phyloP scores from a whole-genome alignment of 768 basidiomycete genomes.

The Amanita phalloides region DNA sequence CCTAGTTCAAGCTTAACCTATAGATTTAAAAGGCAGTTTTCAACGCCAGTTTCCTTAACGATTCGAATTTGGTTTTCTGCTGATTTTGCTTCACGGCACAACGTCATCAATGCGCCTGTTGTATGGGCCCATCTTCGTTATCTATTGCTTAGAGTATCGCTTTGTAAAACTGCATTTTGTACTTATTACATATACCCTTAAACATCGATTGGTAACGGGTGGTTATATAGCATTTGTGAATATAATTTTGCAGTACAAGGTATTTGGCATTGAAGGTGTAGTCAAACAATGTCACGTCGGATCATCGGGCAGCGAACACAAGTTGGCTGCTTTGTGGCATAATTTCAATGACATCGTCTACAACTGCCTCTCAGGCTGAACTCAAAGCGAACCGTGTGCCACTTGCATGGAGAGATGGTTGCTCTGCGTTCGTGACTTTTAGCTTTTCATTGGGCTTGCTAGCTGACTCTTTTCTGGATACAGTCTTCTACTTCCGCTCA shows the following conservation, averaged over 20 bases:
- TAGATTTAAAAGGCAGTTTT: background rate
- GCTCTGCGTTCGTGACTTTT: constrained; percentile 68
- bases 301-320: background rate
- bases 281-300: background rate
- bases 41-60: background rate
- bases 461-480: background rate
- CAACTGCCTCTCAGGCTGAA: constrained; percentile 75
- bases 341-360: constrained; percentile 50
- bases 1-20: background rate
- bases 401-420: constrained; percentile 79
- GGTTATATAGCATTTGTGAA: background rate
- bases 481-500: constrained; percentile 81
- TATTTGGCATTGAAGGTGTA: background rate
- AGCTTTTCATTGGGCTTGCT: background rate
- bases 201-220: background rate
- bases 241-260: background rate
- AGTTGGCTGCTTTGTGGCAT: background rate
- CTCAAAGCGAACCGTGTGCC: constrained; percentile 70
- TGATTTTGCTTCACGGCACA: background rate
- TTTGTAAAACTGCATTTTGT: background rate
- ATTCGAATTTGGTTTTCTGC: background rate
- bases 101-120: background rate
- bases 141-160: background rate
- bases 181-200: background rate
- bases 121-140: background rate